Evolutionary conservation across 495 filamentous ascomycete genomes (phyloP), one percentile per base, ranked within the genome.

Genomic region (Tuber microsphaerosporum): DNA sequence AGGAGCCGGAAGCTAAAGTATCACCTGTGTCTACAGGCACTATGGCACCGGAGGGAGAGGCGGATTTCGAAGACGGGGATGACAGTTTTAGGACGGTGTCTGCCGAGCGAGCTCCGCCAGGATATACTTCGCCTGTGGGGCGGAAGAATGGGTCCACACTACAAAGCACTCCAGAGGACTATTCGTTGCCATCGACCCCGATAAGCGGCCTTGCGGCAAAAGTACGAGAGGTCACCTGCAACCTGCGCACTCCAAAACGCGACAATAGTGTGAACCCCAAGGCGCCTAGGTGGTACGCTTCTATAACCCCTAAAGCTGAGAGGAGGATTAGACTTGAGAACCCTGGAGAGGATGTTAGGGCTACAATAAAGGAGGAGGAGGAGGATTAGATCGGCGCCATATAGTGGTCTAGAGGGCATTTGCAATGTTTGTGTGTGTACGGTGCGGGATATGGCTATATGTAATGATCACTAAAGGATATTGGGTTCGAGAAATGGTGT

Each of bases 271-370:
- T 26, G 6, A 7, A 0, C 12, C 26, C 56, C 14, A 26, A 34
- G 26, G 51, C 4, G 22, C 0, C 31, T 19, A 65, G 16, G 14
- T 65, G 56, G 56, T 65, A 65, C 26, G 56, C 56, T 65, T 65
- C 26, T 31, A 65, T 65, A 65, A 65, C 56, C 56, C 56, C 56
- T 65, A 65, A 2, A 26, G 56, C 56, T 8, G 56, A 65, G 56
- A 65, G 31, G 56, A 65, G 56, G 16, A 65, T 65, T 16, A 65
- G 56, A 65, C 56, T 65, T 31, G 26, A 65, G 56, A 65, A 65
- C 26, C 56, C 56, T 65, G 56, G 56, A 65, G 56, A 65, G 14
- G 31, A 65, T 17, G 26, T 65, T 17, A 34, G 14, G 56, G 56
- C 56, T 6, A 65, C 26, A 26, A 65, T 65, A 34, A 65, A 65